Evolutionary conservation across 768 basidiomycete genomes (phyloP), one percentile per base, ranked within the genome.

Genomic region (Lactarius deliciosus): DNA sequence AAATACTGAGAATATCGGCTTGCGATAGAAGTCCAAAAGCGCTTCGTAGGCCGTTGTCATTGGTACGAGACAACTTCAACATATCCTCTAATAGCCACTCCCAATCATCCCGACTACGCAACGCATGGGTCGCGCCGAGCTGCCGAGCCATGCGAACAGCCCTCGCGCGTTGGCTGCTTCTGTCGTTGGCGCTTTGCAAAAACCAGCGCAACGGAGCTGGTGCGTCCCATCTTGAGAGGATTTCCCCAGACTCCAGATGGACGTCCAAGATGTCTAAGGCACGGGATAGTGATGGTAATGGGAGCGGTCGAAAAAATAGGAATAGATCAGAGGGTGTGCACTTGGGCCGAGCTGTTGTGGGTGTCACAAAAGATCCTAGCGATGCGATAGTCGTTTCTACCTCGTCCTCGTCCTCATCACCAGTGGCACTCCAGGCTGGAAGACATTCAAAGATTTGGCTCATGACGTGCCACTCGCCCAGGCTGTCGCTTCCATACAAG

Each of bases 401-500:
- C 60, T 86, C 86, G 66, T 93, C 93, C 58, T 81, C 85, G 50
- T 82, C 81, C 57, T 88, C 85, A 47, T 81, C 83, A n/a, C 81
- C 82, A 50, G 75, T 75, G 4, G 80, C 79, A 64, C 87, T 88
- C 93, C 96, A 97, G 3, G 89, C 96, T 0, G 96, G 96, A 38
- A 98, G 81, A 74, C 96, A 99, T 74, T 99, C 96, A 75, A 99
- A 98, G 60, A 99, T 92, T 38, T 81, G 80, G 70, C 90, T 92
- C 95, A 97, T 98, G 5, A 81, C 87, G 0, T 86, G 73, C 93
- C 92, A 96, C 70, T 88, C 82, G 65, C 86, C 80, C 40, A 88
- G 77, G 63, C 83, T 83, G 66, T 86, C 82, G 71, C 85, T 90
- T 16, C 94, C 94, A 69, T 99, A 99, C 28, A 98, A 77, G 72